Conservation (phyloP, 768 basidiomycete species). For the Gautieria morchelliformis region DNA sequence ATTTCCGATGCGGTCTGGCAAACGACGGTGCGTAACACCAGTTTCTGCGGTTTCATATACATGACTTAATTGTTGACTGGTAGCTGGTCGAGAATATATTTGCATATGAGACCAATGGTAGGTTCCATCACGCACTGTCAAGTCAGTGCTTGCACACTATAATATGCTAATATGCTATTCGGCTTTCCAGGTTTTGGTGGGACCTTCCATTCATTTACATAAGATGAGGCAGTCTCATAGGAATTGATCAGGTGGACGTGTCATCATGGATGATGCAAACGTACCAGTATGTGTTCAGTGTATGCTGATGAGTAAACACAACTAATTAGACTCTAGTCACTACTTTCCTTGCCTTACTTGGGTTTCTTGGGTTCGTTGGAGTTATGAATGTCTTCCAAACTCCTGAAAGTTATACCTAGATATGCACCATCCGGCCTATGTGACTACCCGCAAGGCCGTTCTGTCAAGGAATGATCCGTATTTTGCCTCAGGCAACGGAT, state of each 20-base stretch:
- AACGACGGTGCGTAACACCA: conserved; percentile 36
- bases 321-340: conserved; percentile 34
- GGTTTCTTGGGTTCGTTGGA: conserved; percentile 42
- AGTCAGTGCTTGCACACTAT: too few species aligned
- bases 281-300: conserved; percentile 47
- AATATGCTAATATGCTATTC: neutral
- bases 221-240: neutral
- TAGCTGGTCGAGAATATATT: conserved; percentile 58
- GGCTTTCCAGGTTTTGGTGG: neutral
- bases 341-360: conserved; percentile 72
- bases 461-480: conserved; percentile 64
- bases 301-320: neutral
- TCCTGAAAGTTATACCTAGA: conserved; percentile 18
- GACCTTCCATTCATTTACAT: neutral
- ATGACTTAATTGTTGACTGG: neutral
- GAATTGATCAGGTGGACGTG: conserved; percentile 47
- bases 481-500: conserved; percentile 49
- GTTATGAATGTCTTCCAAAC: neutral
- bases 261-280: conserved; percentile 82
- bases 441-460: conserved; percentile 52
- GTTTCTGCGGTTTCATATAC: neutral
- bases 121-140: conserved; percentile 1
- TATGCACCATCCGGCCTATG: conserved; percentile 46
- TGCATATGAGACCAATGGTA: conserved; percentile 71
- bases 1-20: conserved; percentile 55